Conservation (phyloP, 2,329 filamentous ascomycete genomes). For the Nemania sp. region DNA sequence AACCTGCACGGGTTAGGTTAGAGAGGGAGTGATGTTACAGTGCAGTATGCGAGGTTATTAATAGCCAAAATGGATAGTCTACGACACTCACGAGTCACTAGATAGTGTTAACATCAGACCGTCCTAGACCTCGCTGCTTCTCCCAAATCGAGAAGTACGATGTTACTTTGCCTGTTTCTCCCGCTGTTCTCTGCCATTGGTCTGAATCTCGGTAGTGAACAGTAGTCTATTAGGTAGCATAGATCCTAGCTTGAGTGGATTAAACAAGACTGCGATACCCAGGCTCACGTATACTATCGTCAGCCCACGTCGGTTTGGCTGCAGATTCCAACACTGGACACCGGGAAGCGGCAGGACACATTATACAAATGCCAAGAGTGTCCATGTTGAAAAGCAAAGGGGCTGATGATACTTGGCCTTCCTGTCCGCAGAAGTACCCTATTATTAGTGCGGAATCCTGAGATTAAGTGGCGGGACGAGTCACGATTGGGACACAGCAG, state of each 20-base stretch:
- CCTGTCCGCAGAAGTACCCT: background rate
- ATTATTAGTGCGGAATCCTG: background rate
- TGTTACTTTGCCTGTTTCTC: too few species aligned
- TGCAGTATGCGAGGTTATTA: background rate
- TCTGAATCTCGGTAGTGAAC: too few species aligned
- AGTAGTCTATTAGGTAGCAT: too few species aligned
- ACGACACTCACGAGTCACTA: too few species aligned
- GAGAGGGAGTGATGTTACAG: background rate
- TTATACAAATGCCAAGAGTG: slow-evolving; percentile 10
- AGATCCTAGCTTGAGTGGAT: too few species aligned
- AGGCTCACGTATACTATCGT: background rate
- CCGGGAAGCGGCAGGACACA: background rate
- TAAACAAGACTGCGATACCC: background rate
- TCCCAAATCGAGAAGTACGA: too few species aligned
- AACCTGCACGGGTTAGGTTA: background rate
- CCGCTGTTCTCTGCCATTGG: too few species aligned
- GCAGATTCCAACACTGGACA: background rate
- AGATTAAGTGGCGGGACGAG: background rate
- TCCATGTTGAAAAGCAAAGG: slow-evolving; percentile 3
- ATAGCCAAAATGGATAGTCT: background rate
- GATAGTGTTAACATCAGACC: too few species aligned
- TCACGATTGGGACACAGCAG: background rate
- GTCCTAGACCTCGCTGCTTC: too few species aligned
- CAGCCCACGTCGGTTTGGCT: background rate
- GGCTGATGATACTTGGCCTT: background rate